These are phyloP conservation scores for Alternaria postmessia DNA, from an alignment of 2,329 filamentous ascomycete genomes.

Conservation along the genomic window DNA sequence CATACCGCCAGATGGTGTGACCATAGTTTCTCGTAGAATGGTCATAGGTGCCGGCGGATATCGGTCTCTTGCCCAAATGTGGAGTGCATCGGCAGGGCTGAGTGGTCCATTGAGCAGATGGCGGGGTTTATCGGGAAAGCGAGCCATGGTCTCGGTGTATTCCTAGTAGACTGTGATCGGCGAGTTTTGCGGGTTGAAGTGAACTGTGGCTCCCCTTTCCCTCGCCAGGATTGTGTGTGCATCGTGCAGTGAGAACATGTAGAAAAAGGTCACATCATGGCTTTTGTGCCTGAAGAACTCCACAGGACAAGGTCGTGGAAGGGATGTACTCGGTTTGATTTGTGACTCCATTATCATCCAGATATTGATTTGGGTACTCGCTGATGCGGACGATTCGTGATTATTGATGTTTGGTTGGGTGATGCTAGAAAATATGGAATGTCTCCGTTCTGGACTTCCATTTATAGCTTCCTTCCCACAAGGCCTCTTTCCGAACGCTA, in stretches of 20 bases:
- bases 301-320: background rate
- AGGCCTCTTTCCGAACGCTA: background rate
- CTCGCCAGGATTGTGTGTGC: background rate
- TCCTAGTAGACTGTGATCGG: constrained; percentile 3
- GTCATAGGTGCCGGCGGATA: background rate
- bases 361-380: background rate
- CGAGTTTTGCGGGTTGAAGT: background rate
- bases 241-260: constrained; percentile 19
- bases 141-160: background rate
- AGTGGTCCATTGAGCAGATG: background rate
- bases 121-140: background rate
- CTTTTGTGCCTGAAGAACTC: constrained; percentile 9
- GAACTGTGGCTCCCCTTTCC: background rate
- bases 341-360: background rate
- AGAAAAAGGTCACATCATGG: constrained; percentile 21
- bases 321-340: background rate
- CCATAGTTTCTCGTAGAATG: background rate
- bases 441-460: background rate
- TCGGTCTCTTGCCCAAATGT: background rate
- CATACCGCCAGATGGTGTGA: background rate
- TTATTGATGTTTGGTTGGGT: background rate
- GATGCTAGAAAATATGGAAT: background rate
- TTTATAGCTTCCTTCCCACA: background rate
- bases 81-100: background rate
- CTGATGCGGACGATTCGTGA: background rate